A percentile compares a stretch with the other conserved stretches of the same genome.
These are phyloP conservation scores for Penicillium sp. DNA, from an alignment of 2,329 filamentous ascomycete species.

Conservation along the genomic window DNA sequence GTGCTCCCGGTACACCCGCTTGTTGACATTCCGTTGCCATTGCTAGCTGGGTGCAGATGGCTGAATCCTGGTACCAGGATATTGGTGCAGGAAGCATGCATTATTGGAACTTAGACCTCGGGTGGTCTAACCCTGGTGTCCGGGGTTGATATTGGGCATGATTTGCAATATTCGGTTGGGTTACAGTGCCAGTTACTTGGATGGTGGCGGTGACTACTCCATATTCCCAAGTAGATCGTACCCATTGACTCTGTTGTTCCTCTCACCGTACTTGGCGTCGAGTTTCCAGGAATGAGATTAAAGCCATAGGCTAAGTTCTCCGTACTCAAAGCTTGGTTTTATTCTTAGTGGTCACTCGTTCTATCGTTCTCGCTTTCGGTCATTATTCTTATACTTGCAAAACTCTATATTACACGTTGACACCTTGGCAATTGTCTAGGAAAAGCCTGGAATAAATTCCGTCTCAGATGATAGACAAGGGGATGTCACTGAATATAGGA, in stretches of 20 bases:
- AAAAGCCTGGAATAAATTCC: neutral
- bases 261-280: conserved; percentile 1
- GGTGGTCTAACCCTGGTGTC: neutral
- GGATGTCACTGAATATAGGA: neutral
- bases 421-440: neutral
- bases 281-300: neutral
- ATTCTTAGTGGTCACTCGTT: neutral
- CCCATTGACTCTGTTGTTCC: neutral
- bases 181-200: neutral
- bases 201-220: conserved; percentile 1
- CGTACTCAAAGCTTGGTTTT: neutral
- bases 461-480: neutral
- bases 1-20: neutral
- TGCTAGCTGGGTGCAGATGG: conserved; percentile 6
- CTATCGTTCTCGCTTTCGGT: neutral
- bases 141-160: neutral
- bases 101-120: conserved; percentile 1
- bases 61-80: conserved; percentile 10
- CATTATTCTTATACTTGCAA: neutral
- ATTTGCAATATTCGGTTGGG: neutral
- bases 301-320: neutral
- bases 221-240: neutral
- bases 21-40: conserved; percentile 6
- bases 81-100: conserved; percentile 14
- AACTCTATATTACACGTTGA: neutral